phyloP scores from a whole-genome alignment of 1,139 yeast species.

The Meyerozyma carpophila region DNA sequence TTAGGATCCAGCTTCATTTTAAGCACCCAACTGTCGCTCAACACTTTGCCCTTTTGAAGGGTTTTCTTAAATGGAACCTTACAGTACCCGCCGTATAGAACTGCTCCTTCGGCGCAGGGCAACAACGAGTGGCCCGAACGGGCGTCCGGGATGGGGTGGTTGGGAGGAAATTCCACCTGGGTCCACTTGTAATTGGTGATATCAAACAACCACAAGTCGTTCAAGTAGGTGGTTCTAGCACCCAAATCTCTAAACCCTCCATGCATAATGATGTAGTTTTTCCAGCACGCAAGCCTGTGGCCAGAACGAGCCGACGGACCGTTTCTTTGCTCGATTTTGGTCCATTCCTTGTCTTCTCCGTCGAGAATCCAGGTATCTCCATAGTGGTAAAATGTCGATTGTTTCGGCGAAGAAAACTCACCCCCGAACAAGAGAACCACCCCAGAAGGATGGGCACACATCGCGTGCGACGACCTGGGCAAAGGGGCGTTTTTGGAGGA shows the following conservation, averaged over 20 bases:
- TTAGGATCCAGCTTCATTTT: constrained; percentile 86
- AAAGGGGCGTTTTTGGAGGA: constrained; percentile 84
- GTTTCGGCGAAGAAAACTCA: constrained; percentile 95
- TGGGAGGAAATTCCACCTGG: constrained; percentile 81
- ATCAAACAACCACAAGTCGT: constrained; percentile 91
- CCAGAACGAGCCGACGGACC: constrained; percentile 91
- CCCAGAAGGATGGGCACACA: constrained; percentile 92
- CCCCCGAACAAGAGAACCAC: constrained; percentile 87
- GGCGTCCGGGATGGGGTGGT: constrained; percentile 80
- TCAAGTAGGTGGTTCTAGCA: constrained; percentile 70
- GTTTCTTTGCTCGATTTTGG: constrained; percentile 68
- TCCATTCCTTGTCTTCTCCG: constrained; percentile 81
- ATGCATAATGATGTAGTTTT: constrained; percentile 74
- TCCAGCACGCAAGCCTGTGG: constrained; percentile 87
- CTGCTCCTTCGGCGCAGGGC: constrained; percentile 79
- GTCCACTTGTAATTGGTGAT: constrained; percentile 86
- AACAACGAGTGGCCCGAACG: constrained; percentile 90
- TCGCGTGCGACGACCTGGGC: constrained; percentile 90
- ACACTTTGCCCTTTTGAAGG: constrained; percentile 86
- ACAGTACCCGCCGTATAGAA: constrained; percentile 89
- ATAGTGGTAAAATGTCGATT: constrained; percentile 91
- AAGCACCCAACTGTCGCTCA: constrained; percentile 80
- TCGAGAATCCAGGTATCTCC: constrained; percentile 96
- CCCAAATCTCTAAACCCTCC: constrained; percentile 96
- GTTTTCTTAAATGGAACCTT: constrained; percentile 90